Base-by-base conservation (phyloP, 2,329 filamentous ascomycete species). In the Chrysosporium queenslandicum region DNA sequence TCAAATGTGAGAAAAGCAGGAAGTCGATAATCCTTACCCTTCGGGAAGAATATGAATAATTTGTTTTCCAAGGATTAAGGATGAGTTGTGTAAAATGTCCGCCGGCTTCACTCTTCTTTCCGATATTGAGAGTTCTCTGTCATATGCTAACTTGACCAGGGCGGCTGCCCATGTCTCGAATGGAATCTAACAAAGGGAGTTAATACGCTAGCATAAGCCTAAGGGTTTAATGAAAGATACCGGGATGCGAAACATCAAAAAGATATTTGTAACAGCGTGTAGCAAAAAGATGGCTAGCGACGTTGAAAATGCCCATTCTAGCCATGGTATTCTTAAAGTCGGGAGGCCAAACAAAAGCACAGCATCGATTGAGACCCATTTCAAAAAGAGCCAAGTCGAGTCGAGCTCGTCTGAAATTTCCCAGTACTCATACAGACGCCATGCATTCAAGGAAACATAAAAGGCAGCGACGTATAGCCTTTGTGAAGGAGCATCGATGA, bases 21-120 rank as follows among this genome's bases (percentile, higher is more conserved):
- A 23, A 37, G 42, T 34, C 16, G 9, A 18, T 18, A 25, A 43
- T 34, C 64, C 76, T 59, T 68, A 85, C 74, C 94, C 94, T 74
- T 98, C 92, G 1, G 92, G 92, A 52, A 98, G 75, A 63, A 98
- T 95, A 66, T 98, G 92, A 69, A 98, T 91, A 61, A 96, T 94
- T 71, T 97, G 90, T 67, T 89, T 92, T 64, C 92, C 92, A 71
- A 95, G 79, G 58, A 98, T 97, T 63, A 97, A 78, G 20, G 90
- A 95, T 29, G 87, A 80, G 66, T 97, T 96, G 66, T 96, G 87
- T 56, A 95, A 75, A 58, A 98, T 90, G 56, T 80, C 83, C 25
- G 85, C 86, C 14, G 90, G 82, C 65, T 94, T 94, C 65, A 98
- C 91, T 63, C 83, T 87, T 59, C 86, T 83, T 67, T 96, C 94